Conservation (phyloP, 176 grass and related monocot genomes). For the Elaeis guineensis region DNA sequence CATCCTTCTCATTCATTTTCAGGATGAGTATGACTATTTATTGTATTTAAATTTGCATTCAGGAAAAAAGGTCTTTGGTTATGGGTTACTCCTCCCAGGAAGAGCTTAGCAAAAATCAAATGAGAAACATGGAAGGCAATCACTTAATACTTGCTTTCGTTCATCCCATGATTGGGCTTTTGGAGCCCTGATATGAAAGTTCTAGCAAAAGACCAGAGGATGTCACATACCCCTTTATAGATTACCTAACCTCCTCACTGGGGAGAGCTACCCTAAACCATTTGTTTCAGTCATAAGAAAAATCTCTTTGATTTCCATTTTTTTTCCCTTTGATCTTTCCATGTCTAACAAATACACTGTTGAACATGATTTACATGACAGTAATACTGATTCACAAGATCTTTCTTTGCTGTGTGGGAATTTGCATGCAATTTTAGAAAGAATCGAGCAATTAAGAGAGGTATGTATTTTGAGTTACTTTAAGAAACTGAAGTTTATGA, state of each 20-base stretch:
- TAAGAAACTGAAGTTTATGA: too few species aligned
- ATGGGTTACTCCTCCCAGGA: background rate
- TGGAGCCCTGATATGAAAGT: background rate
- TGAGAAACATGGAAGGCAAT: background rate
- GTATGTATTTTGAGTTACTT: conserved; percentile 19
- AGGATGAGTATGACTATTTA: conserved; percentile 61
- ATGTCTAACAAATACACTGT: background rate
- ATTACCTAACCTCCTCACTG: too few species aligned
- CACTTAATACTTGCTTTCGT: background rate
- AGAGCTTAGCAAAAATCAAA: background rate
- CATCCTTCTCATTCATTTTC: conserved; percentile 75
- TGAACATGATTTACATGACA: conserved; percentile 17
- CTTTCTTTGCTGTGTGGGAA: conserved; percentile 54
- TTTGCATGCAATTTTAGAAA: conserved; percentile 68
- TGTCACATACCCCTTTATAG: background rate
- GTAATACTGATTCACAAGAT: conserved; percentile 37
- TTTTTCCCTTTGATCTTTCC: conserved; percentile 2
- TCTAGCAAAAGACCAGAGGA: background rate
- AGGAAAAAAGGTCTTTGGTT: background rate
- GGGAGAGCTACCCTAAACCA: background rate
- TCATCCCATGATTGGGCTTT: background rate
- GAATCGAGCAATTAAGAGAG: conserved; percentile 82
- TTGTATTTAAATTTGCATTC: conserved; percentile 11
- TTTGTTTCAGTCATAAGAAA: background rate
- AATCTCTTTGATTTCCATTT: background rate